phyloP scores from a whole-genome alignment of 768 basidiomycete genomes.

The Pleurotus platypus region DNA sequence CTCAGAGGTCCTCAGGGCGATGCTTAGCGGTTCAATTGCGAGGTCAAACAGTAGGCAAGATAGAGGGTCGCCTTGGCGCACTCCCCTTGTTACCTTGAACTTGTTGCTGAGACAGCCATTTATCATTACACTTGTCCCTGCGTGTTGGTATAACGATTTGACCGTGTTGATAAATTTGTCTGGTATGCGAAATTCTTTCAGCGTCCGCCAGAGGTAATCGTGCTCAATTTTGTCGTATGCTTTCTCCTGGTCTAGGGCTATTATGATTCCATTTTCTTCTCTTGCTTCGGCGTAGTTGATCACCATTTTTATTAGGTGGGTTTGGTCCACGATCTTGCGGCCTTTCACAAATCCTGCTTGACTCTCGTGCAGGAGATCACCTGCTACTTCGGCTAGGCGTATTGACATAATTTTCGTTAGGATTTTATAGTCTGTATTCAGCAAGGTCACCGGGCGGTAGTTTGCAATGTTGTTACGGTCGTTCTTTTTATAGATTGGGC shows the following conservation, averaged over 20 bases:
- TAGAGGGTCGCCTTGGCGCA: constrained; percentile 34
- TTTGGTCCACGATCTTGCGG: constrained; percentile 27
- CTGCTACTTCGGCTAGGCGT: constrained; percentile 13
- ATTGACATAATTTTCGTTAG: constrained; percentile 23
- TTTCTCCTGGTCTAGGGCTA: constrained; percentile 22
- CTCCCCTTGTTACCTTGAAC: constrained; percentile 26
- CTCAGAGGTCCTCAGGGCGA: constrained; percentile 22
- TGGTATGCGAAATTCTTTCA: constrained; percentile 16
- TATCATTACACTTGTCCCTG: constrained; percentile 27
- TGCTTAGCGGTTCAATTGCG: constrained; percentile 35
- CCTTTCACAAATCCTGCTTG: constrained; percentile 37
- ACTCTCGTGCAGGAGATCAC: constrained; percentile 23
- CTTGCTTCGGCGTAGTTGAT: constrained; percentile 17
- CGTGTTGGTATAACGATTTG: constrained; percentile 23
- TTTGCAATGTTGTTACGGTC: constrained; percentile 25
- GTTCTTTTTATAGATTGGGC: constrained; percentile 40
- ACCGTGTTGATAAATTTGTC: constrained; percentile 22
- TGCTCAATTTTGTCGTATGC: constrained; percentile 7
- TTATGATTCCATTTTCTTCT: constrained; percentile 22
- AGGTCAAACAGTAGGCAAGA: constrained; percentile 36
- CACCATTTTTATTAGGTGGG: constrained; percentile 20
- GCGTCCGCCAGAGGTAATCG: not conserved
- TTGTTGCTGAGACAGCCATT: constrained; percentile 24
- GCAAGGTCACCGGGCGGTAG: constrained; percentile 33
- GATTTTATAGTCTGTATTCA: constrained; percentile 34